phyloP scores from a whole-genome alignment of 306 rosid genomes.

The Carpinus fangiana region DNA sequence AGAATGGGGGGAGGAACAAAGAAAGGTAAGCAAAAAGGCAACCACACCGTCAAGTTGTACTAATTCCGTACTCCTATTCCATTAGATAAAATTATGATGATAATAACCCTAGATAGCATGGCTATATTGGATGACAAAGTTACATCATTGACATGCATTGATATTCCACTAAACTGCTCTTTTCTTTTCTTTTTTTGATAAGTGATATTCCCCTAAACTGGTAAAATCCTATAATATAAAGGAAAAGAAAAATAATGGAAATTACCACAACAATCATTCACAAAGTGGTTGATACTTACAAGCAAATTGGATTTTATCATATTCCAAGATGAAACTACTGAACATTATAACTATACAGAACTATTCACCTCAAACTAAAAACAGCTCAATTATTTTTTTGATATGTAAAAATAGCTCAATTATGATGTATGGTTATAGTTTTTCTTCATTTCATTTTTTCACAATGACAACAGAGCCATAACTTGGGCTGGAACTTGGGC shows the following conservation, averaged over 20 bases:
- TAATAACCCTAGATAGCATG: background rate
- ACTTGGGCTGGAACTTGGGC: no score
- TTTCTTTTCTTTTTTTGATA: no score
- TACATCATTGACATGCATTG: background rate
- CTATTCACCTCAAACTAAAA: no score
- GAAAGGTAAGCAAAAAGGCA: conserved; percentile 13
- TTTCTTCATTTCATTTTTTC: no score
- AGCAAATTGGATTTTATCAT: no score
- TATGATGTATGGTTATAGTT: no score
- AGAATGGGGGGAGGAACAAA: background rate
- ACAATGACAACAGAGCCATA: no score
- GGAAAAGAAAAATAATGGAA: conserved; percentile 1
- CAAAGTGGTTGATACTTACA: no score
- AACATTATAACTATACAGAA: no score
- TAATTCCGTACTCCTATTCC: background rate
- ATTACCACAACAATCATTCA: background rate
- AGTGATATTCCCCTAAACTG: background rate
- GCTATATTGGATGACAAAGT: background rate
- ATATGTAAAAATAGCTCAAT: no score
- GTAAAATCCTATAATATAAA: background rate
- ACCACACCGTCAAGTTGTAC: conserved; percentile 11
- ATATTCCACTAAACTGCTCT: background rate
- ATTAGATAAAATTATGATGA: background rate
- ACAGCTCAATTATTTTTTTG: no score
- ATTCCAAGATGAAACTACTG: no score